Conservation (phyloP, 2,329 filamentous ascomycete genomes). For the Thielaviopsis ethacetica region DNA sequence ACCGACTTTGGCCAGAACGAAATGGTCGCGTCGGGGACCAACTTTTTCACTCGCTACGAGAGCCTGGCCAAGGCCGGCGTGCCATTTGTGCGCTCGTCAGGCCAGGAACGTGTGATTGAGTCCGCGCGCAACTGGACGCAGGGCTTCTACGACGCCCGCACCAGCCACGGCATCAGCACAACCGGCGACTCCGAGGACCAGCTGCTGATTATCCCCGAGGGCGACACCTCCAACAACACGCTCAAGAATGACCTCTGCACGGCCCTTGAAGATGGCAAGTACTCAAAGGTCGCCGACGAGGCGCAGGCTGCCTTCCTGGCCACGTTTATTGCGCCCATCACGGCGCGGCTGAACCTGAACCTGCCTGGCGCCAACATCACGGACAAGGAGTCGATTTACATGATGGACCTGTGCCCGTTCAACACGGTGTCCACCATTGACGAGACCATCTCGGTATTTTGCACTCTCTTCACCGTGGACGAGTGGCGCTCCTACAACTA, state of each 20-base stretch:
- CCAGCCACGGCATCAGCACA: constrained; percentile 21
- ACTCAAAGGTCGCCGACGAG: constrained; percentile 28
- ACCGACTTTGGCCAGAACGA: constrained; percentile 50
- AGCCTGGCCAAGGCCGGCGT: constrained; percentile 37
- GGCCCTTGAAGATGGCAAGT: constrained; percentile 46
- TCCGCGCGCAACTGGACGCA: constrained; percentile 62
- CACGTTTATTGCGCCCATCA: constrained; percentile 51
- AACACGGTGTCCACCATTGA: constrained; percentile 51
- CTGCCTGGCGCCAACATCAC: constrained; percentile 53
- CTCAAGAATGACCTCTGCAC: constrained; percentile 59
- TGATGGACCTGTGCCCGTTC: constrained; percentile 88
- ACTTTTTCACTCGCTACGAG: constrained; percentile 61
- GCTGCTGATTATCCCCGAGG: constrained; percentile 57
- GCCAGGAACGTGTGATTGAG: constrained; percentile 52
- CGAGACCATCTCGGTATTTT: constrained; percentile 50
- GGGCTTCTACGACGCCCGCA: constrained; percentile 45
- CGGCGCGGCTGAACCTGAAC: constrained; percentile 49
- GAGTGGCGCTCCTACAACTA: constrained; percentile 77
- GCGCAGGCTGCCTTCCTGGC: constrained; percentile 42
- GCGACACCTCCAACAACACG: constrained; percentile 56
- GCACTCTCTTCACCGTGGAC: constrained; percentile 50
- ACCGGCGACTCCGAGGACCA: constrained; percentile 30
- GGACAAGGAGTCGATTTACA: constrained; percentile 41
- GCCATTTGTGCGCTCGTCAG: constrained; percentile 59
- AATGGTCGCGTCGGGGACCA: constrained; percentile 56